These are phyloP conservation scores for Mycena epipterygia DNA, from an alignment of 768 basidiomycete species.

Conservation along the genomic window DNA sequence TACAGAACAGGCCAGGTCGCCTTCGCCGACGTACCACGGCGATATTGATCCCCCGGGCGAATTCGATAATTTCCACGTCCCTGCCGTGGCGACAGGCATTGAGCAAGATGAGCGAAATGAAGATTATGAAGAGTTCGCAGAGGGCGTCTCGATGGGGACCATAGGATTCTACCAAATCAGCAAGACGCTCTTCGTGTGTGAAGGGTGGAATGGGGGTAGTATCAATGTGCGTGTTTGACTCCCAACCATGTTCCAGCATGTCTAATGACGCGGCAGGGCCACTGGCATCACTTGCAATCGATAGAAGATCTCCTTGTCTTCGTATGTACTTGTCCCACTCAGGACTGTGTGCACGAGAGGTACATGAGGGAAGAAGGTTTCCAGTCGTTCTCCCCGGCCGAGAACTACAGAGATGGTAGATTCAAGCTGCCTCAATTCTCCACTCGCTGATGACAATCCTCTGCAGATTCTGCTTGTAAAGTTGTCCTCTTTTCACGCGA, in stretches of 20 bases:
- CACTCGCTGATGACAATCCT: not conserved
- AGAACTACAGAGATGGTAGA: not conserved
- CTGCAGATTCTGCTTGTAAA: not conserved
- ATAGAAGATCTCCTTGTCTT: not conserved
- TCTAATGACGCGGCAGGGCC: not conserved
- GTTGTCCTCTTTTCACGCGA: not conserved
- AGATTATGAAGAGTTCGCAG: not conserved
- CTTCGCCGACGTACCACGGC: too few relatives aligned
- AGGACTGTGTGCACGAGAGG: not conserved
- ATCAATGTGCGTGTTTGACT: not conserved
- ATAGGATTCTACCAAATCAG: conserved; percentile 4
- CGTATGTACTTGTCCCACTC: not conserved
- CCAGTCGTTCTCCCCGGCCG: not conserved
- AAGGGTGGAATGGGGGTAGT: not conserved
- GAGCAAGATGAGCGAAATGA: too few relatives aligned
- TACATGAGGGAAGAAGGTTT: not conserved
- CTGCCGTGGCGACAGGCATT: too few relatives aligned
- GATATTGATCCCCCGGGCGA: too few relatives aligned
- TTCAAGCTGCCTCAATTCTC: not conserved
- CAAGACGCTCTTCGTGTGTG: not conserved
- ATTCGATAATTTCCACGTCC: too few relatives aligned
- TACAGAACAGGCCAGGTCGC: too few relatives aligned
- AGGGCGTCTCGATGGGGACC: not conserved
- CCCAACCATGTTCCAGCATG: not conserved
- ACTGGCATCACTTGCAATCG: not conserved